These are phyloP conservation scores for Cladosporium colombiae DNA, from an alignment of 2,329 filamentous ascomycete genomes.

Conservation along the genomic window DNA sequence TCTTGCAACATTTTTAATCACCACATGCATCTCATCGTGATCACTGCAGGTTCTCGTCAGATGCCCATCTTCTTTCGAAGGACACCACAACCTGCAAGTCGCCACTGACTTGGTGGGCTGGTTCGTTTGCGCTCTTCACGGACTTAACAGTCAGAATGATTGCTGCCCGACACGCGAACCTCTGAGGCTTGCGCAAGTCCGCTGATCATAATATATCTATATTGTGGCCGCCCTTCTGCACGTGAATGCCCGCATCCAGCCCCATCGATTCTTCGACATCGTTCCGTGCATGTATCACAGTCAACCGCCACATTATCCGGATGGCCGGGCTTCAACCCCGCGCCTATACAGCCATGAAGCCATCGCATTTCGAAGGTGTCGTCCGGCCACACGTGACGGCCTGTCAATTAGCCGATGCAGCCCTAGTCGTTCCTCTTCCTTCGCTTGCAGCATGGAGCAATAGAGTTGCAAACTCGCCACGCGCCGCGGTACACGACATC, in stretches of 20 bases:
- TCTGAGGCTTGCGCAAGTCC: constrained; percentile 2
- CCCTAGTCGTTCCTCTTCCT: constrained; percentile 11
- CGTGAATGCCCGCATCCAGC: constrained; percentile 8
- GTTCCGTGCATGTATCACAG: constrained; percentile 16
- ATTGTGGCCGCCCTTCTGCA: constrained; percentile 13
- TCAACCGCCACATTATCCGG: constrained; percentile 11
- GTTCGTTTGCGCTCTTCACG: neutral
- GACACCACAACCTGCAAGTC: neutral
- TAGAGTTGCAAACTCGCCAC: constrained; percentile 3
- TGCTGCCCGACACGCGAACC: neutral
- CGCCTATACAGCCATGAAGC: constrained; percentile 4
- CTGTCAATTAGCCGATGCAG: constrained; percentile 2
- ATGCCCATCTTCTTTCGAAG: neutral
- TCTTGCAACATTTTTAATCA: neutral
- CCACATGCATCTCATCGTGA: neutral
- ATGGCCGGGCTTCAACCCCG: constrained; percentile 6
- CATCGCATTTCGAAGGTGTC: neutral
- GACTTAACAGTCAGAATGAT: neutral
- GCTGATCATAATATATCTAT: constrained; percentile 14
- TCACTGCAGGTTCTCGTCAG: neutral
- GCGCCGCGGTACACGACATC: neutral
- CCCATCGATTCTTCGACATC: constrained; percentile 9
- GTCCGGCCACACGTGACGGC: neutral
- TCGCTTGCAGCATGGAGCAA: constrained; percentile 13
- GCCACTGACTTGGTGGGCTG: neutral